Evolutionary conservation across 805 yeast genomes (phyloP), one percentile per base, ranked within the genome.

Genomic region (Millerozyma miso): DNA sequence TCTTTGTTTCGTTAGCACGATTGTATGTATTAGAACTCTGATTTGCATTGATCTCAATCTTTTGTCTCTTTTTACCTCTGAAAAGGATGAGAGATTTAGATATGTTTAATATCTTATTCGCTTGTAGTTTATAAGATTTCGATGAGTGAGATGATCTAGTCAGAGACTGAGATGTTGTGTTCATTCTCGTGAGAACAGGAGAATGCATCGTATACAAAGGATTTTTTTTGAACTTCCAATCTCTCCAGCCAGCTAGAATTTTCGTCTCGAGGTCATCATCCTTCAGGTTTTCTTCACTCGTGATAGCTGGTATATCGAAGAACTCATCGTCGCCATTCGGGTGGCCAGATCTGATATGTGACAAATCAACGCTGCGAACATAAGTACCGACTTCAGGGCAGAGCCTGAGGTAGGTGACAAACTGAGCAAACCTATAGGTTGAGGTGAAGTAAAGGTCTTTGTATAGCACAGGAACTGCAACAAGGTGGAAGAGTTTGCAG

Each of bases 211-310:
- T 56, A 55, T 83, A 83, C 31, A 85, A 59, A 1, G 91, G 87
- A 60, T 84, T 89, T 40, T 76, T 77, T 47, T 87, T 74, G 54
- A 75, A 83, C 54, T 87, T 84, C 95, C 96, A 88, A 59, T 88
- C 96, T 57, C 96, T 74, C 97, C 97, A 88, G 7, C 91, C 84
- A 0, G 96, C 96, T 39, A 76, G 62, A 1, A 81, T 75, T 34
- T 61, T 59, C 5, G 41, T 40, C 33, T 49, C 48, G 19, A 13
- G 32, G 37, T 31, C 52, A 29, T 33, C 40, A 19, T 31, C 43
- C 6, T 42, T 26, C 15, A 23, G 38, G 10, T 46, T 48, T 13
- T 42, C 35, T 3, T 32, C 44, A 15, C 44, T 50, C 17, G 15
- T 42, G 18, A 35, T 16, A 3, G 15, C 15, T 15, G 17, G 32